These are phyloP conservation scores for Hydrangea macrophylla DNA, from an alignment of 148 eudicot genomes.

Conservation along the genomic window DNA sequence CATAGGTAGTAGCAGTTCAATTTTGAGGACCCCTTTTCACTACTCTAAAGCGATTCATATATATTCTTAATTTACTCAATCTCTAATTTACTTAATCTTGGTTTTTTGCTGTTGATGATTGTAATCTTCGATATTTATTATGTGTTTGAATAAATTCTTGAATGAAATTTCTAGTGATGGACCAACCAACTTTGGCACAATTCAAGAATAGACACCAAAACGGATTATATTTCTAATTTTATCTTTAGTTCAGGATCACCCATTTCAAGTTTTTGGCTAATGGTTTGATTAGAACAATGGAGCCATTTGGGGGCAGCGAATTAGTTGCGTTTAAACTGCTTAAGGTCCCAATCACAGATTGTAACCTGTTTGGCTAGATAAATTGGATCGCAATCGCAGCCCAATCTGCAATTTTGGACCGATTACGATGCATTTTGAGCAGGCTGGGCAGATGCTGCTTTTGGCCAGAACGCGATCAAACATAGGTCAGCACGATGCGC, in stretches of 20 bases:
- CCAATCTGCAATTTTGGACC: no score
- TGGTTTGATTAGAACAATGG: neutral
- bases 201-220: neutral
- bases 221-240: neutral
- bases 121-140: neutral
- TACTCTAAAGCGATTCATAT: neutral
- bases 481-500: no score
- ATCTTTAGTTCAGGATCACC: neutral
- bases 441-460: no score
- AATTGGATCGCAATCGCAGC: no score
- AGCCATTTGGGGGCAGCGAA: no score
- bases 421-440: no score
- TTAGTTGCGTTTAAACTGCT: no score
- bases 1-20: neutral
- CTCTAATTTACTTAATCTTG: neutral
- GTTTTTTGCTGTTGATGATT: neutral
- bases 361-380: no score
- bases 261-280: neutral
- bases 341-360: no score
- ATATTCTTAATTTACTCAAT: neutral
- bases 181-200: neutral
- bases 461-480: no score
- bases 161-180: neutral
- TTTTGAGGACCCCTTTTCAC: neutral
- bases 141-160: conserved; percentile 24